Percentiles rank a stretch among this genome's conserved stretches.
phyloP scores from a whole-genome alignment of 225 moss, liverwort and hornwort genomes.

The Neckera pumila region DNA sequence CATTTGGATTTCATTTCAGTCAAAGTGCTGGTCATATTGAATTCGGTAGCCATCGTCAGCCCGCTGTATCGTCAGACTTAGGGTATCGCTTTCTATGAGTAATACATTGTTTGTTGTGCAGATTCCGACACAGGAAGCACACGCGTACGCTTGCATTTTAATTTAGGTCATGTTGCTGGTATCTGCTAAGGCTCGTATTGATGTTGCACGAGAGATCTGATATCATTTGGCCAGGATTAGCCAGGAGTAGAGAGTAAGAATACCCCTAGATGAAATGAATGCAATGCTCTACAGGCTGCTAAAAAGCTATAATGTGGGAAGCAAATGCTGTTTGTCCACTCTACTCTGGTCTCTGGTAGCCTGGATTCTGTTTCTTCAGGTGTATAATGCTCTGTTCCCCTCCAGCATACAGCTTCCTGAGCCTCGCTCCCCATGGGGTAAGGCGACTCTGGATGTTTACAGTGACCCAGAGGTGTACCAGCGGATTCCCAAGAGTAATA shows the following conservation, averaged over 20 bases:
- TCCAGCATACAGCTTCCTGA: slow-evolving; percentile 34
- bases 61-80: not conserved
- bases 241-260: not conserved
- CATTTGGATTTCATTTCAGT: not conserved
- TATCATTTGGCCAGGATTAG: slow-evolving; percentile 1
- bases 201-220: slow-evolving; percentile 17
- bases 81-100: not conserved
- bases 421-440: slow-evolving; percentile 23
- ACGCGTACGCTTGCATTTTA: not conserved
- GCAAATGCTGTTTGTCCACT: slow-evolving; percentile 39
- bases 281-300: slow-evolving; percentile 41
- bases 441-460: slow-evolving; percentile 2
- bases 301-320: slow-evolving; percentile 29
- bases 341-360: slow-evolving; percentile 48
- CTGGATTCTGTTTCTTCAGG: slow-evolving; percentile 48
- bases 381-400: slow-evolving; percentile 31
- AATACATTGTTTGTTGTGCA: slow-evolving; percentile 17
- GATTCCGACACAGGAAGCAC: not conserved
- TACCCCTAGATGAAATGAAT: slow-evolving; percentile 32
- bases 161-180: not conserved
- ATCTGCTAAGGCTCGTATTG: not conserved
- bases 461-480: slow-evolving; percentile 3
- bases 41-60: not conserved
- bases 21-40: not conserved
- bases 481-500: slow-evolving; percentile 4